Conservation (phyloP, 441 rosid species). For the Populus hybrid region DNA sequence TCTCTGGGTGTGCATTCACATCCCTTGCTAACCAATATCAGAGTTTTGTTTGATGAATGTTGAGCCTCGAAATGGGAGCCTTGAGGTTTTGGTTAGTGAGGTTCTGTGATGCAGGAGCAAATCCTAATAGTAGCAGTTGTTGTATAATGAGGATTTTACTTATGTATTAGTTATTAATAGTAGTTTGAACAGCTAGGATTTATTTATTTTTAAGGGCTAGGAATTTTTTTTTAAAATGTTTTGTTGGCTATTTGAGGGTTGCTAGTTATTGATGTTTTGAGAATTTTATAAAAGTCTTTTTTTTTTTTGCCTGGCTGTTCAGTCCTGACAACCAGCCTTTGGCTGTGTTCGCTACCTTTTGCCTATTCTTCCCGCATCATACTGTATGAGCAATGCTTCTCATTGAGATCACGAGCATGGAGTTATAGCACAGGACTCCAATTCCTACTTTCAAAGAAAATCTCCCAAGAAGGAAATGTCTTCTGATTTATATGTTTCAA, state of each 20-base stretch:
- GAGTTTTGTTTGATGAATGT: too few species aligned
- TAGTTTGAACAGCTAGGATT: not conserved
- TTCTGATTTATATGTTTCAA: not conserved
- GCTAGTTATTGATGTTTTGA: not conserved
- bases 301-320: not conserved
- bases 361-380: not conserved
- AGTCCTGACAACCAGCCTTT: not conserved
- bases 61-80: too few species aligned
- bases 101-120: not conserved
- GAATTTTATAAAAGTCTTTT: not conserved
- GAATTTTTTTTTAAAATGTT: not conserved
- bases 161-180: not conserved
- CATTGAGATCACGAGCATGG: not conserved
- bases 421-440: not conserved
- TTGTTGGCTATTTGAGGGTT: not conserved
- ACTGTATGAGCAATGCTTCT: not conserved
- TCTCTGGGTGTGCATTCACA: too few species aligned
- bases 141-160: not conserved
- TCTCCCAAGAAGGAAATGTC: not conserved
- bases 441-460: not conserved
- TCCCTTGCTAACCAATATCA: too few species aligned
- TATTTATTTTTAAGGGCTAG: not conserved
- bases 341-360: not conserved
- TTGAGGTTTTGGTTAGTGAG: too few species aligned
- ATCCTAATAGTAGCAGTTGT: not conserved